Base-by-base conservation (phyloP, 2,329 filamentous ascomycete genomes). In the Paecilomyces formosus region DNA sequence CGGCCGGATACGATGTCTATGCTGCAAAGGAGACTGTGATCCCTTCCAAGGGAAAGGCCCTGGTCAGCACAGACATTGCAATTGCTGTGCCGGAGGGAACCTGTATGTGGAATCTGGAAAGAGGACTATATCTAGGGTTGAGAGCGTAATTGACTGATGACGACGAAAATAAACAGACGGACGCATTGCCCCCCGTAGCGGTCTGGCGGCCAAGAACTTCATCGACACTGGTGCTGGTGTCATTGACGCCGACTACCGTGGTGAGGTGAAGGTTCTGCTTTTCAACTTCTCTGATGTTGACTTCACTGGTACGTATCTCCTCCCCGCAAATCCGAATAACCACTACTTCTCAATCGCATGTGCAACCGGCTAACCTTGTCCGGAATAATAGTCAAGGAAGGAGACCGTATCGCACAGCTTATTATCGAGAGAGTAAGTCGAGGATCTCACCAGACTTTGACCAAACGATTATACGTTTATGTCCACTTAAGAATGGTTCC, bases 211-310 rank as follows among this genome's bases (percentile, higher is more conserved):
- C 61, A 99, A 99, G 80, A 86, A 97, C 79, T 94, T 92, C 77
- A 97, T 99, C 73, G 92, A 97, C 74, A 94, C 90, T 0, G 92
- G 95, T 62, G 94, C 94, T 0, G 94, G 94, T 57, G 94, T 99
- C 63, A 97, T 99, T 68, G 94, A 99, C 75, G 92, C 93, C 33
- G 94, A 99, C 76, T 99, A 99, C 80, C 85, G 94, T 35, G 94
- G 94, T 21, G 89, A 89, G 65, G 88, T 99, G 68, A 96, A 95
- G 81, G 89, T 99, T 26, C 82, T 99, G 65, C 84, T 99, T 56
- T 97, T 97, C 76, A 99, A 99, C 79, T 88, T 96, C 74, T 83
- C 83, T 55, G 92, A 96, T 55, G 77, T 78, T 49, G 92, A 96
- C 72, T 97, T 95, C 71, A 81, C 78, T 52, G 62, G 72, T 74